A percentile compares a stretch with the other conserved stretches of the same genome.
phyloP scores from a whole-genome alignment of 768 basidiomycete genomes.

The Xerocomellus intermedius region DNA sequence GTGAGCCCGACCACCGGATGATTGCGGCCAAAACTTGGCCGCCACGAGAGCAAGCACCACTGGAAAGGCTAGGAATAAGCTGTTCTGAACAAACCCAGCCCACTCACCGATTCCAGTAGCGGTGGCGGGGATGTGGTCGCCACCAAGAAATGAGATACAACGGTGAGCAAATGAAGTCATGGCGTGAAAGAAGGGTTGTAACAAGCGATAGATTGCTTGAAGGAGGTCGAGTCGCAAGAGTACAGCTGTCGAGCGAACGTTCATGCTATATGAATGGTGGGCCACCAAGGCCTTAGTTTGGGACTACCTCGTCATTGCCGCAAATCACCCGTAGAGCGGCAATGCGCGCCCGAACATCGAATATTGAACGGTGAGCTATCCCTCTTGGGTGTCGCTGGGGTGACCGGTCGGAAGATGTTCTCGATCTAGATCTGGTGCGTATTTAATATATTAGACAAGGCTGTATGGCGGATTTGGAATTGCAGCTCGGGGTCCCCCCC shows the following conservation, averaged over 20 bases:
- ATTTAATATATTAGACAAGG: not conserved
- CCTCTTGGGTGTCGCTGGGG: no score
- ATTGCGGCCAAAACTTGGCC: not conserved
- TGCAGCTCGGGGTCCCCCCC: not conserved
- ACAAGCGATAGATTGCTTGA: not conserved
- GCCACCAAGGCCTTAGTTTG: no score
- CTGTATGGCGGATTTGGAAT: not conserved
- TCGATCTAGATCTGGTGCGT: not conserved
- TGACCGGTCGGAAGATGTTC: no score
- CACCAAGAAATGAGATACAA: not conserved
- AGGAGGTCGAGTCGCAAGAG: not conserved
- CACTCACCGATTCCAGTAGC: conserved; percentile 4
- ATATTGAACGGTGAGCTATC: no score
- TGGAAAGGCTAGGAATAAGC: not conserved
- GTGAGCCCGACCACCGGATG: not conserved
- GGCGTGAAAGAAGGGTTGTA: not conserved
- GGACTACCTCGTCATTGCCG: no score
- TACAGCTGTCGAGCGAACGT: not conserved
- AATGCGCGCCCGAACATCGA: no score
- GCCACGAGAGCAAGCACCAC: conserved; percentile 1
- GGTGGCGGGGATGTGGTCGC: not conserved
- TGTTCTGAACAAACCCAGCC: not conserved
- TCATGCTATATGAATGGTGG: not conserved
- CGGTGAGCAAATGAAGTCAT: not conserved
- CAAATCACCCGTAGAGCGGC: no score